Conservation (phyloP, 805 yeast species). For the Myxozyma melibiosi region DNA sequence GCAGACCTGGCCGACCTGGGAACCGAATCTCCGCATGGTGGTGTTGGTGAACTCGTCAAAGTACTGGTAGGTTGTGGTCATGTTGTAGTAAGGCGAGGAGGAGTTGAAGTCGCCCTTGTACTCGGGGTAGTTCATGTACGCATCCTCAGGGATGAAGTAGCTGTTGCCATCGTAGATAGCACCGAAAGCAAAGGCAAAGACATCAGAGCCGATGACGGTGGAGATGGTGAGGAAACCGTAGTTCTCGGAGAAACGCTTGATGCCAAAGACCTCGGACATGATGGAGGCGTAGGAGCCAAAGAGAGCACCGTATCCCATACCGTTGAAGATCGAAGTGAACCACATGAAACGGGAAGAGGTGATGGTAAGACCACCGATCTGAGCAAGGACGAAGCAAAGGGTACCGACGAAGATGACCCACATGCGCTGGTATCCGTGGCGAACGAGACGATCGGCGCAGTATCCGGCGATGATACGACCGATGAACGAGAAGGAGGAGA, state of each 20-base stretch:
- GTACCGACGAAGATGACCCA: slow-evolving; percentile 60
- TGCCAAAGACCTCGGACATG: slow-evolving; percentile 72
- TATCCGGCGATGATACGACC: slow-evolving; percentile 70
- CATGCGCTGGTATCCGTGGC: slow-evolving; percentile 51
- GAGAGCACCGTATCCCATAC: slow-evolving; percentile 71
- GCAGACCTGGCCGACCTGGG: slow-evolving; percentile 32
- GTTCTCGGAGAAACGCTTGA: slow-evolving; percentile 64
- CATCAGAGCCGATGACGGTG: slow-evolving; percentile 59
- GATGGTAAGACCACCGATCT: slow-evolving; percentile 50
- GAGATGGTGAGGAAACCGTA: slow-evolving; percentile 74
- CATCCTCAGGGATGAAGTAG: slow-evolving; percentile 25
- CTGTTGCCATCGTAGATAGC: slow-evolving; percentile 56
- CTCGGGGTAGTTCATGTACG: slow-evolving; percentile 12
- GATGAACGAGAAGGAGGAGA: slow-evolving; percentile 65
- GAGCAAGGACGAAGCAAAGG: slow-evolving; percentile 52
- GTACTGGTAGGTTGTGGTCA: slow-evolving; percentile 6
- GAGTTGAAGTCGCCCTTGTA: slow-evolving; percentile 1
- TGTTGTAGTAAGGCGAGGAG: slow-evolving; percentile 5
- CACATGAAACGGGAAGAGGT: slow-evolving; percentile 48
- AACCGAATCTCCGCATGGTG: slow-evolving; percentile 26
- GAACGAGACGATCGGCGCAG: slow-evolving; percentile 61
- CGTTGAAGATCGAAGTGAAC: slow-evolving; percentile 58
- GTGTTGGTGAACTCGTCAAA: slow-evolving; percentile 17
- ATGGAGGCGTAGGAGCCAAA: slow-evolving; percentile 77
- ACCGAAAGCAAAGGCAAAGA: slow-evolving; percentile 67